Evolutionary conservation across 1,139 yeast genomes (phyloP), one percentile per base, ranked within the genome.

Genomic region (Magnusiomyces fungicola): DNA sequence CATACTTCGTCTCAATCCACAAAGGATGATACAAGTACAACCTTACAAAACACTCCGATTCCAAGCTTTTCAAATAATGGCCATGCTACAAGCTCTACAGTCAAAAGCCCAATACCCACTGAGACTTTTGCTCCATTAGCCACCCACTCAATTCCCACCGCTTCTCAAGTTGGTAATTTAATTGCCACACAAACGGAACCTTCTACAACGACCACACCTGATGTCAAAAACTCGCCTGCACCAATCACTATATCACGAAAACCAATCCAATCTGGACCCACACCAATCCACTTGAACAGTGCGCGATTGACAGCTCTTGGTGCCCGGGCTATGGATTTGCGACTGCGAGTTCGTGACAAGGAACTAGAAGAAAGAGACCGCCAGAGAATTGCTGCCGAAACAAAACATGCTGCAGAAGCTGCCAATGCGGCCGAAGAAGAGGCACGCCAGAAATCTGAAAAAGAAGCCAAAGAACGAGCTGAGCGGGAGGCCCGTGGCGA

Each of bases 371-470:
- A 22, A 42, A 52, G 10, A 56, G 61, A 14, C 25, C 27, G 33
- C 51, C 54, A 4, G 57, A 68, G 4, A 85, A 86, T 1, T 65
- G 81, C 9, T 68, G 56, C 0, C 88, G 89, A 59, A 82, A 81
- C 53, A 71, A 68, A 1, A 74, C 74, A 44, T 68, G 68, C 18
- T 63, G 63, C 40, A 75, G 63, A 55, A 74, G 67, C 51, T 73
- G 72, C 32, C 67, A 65, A 33, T n/a, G 40, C 32, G 7, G 46
- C 46, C 3, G 25, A 16, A 14, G 9, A 21, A 30, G 45, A 23
- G 12, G 16, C 36, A 6, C 5, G 5, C 6, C 36, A 32, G 36
- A 7, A 7, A 7, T 27, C 12, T 7, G 10, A 27, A 27, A 12
- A 7, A 7, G 30, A 27, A 7, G 36, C 36, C 16, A 9, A 9